A percentile compares a stretch with the other conserved stretches of the same genome.
phyloP scores from a whole-genome alignment of 2,329 filamentous ascomycete genomes.

The Aspergillus ibericus region DNA sequence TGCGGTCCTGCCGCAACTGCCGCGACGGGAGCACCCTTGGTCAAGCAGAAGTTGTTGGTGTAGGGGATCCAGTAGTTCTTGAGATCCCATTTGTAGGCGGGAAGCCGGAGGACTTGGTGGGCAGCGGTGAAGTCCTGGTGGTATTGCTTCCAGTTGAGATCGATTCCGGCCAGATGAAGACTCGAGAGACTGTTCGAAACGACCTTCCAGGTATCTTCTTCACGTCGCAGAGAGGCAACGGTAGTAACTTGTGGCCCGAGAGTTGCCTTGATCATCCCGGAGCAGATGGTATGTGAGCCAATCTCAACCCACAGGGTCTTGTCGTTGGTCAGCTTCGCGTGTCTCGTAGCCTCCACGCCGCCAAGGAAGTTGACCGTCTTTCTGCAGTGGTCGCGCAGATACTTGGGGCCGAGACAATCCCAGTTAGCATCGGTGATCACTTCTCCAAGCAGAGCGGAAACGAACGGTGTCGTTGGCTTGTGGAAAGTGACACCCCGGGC shows the following conservation, averaged over 20 bases:
- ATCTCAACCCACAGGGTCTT: slow-evolving; percentile 72
- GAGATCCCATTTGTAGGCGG: slow-evolving; percentile 41
- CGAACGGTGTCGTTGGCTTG: slow-evolving; percentile 42
- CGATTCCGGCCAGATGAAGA: slow-evolving; percentile 41
- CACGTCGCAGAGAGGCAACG: slow-evolving; percentile 41
- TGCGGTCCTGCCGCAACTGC: slow-evolving; percentile 17
- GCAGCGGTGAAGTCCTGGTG: slow-evolving; percentile 40
- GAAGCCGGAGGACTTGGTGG: slow-evolving; percentile 36
- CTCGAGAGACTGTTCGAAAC: slow-evolving; percentile 36
- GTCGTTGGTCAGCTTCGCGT: slow-evolving; percentile 56
- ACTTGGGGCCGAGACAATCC: slow-evolving; percentile 49
- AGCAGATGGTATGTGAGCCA: slow-evolving; percentile 51
- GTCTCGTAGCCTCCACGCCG: slow-evolving; percentile 36
- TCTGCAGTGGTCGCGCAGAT: slow-evolving; percentile 44
- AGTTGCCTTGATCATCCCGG: slow-evolving; percentile 53
- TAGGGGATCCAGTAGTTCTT: slow-evolving; percentile 45
- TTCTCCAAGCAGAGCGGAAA: slow-evolving; percentile 49
- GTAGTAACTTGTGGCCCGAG: slow-evolving; percentile 60
- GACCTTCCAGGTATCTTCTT: slow-evolving; percentile 46
- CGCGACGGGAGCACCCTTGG: slow-evolving; percentile 32
- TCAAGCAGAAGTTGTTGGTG: slow-evolving; percentile 36
- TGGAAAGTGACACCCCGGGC: slow-evolving; percentile 42
- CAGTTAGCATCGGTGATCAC: slow-evolving; percentile 55
- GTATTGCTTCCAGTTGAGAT: slow-evolving; percentile 46
- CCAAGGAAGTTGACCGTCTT: slow-evolving; percentile 49